phyloP scores from a whole-genome alignment of 2,329 filamentous ascomycete genomes.

The Alternaria rosae region DNA sequence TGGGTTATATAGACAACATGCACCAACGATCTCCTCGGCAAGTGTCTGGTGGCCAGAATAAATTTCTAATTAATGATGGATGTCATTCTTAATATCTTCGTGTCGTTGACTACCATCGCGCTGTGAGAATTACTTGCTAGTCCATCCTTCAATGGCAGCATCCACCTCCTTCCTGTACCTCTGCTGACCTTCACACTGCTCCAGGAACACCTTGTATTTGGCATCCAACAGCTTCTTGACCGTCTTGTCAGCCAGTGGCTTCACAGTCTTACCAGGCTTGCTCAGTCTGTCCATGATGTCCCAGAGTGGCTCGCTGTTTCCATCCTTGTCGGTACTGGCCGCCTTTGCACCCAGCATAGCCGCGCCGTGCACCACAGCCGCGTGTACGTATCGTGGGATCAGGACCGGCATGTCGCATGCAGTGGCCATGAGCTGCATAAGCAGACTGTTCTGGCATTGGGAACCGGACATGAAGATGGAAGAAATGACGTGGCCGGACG shows the following conservation, averaged over 20 bases:
- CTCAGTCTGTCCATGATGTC: conserved; percentile 97
- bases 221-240: conserved; percentile 82
- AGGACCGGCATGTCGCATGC: conserved; percentile 91
- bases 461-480: conserved; percentile 99
- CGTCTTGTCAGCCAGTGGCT: conserved; percentile 72
- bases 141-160: conserved; percentile 53
- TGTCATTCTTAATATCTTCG: background rate
- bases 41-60: conserved; percentile 9
- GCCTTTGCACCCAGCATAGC: conserved; percentile 98
- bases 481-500: conserved; percentile 81
- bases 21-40: background rate
- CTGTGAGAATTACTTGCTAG: conserved; percentile 3
- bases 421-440: conserved; percentile 91
- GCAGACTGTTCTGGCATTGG: conserved; percentile 92
- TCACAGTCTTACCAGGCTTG: conserved; percentile 85
- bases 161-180: conserved; percentile 82
- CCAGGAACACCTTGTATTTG: conserved; percentile 96
- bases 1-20: background rate
- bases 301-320: conserved; percentile 88
- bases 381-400: conserved; percentile 92
- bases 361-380: conserved; percentile 95
- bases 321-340: conserved; percentile 79
- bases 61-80: conserved; percentile 3
- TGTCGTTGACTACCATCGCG: background rate
- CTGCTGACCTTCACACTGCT: conserved; percentile 88